These are phyloP conservation scores for Cunninghamia lanceolata DNA, from an alignment of 75 land plant species.

Conservation along the genomic window DNA sequence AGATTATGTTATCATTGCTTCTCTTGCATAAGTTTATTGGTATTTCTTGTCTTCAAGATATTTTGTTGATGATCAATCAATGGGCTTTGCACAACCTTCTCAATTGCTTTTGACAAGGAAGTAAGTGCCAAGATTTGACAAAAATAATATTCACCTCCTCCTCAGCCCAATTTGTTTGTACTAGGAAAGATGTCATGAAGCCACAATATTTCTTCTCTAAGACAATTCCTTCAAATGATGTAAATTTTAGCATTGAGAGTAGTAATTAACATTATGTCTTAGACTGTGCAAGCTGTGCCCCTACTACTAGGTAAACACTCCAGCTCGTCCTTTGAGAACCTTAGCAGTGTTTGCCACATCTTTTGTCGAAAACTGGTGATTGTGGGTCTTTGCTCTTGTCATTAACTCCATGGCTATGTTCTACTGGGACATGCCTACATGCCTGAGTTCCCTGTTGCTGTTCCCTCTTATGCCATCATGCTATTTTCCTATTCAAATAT, in stretches of 20 bases:
- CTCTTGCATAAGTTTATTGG: no score
- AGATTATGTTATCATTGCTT: no score
- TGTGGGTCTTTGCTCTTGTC: neutral
- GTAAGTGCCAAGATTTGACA: neutral
- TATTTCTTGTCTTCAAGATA: no score
- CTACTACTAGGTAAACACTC: neutral
- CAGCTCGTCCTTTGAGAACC: neutral
- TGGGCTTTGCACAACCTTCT: neutral
- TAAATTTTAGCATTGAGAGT: neutral
- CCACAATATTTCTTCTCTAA: neutral
- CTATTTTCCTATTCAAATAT: neutral
- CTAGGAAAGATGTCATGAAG: neutral
- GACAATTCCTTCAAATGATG: neutral
- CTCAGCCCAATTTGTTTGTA: neutral
- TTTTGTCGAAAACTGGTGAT: neutral
- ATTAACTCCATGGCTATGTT: neutral
- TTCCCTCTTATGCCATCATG: no score
- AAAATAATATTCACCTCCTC: neutral
- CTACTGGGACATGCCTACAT: neutral
- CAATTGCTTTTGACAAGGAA: neutral
- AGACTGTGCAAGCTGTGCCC: neutral
- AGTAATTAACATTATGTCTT: no score
- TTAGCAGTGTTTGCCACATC: neutral
- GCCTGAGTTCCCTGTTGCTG: neutral
- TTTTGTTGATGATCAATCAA: neutral